Percentiles rank a stretch among this genome's conserved stretches.
Conservation (phyloP, 2,329 filamentous ascomycete species). For the Colletotrichum noveboracense region DNA sequence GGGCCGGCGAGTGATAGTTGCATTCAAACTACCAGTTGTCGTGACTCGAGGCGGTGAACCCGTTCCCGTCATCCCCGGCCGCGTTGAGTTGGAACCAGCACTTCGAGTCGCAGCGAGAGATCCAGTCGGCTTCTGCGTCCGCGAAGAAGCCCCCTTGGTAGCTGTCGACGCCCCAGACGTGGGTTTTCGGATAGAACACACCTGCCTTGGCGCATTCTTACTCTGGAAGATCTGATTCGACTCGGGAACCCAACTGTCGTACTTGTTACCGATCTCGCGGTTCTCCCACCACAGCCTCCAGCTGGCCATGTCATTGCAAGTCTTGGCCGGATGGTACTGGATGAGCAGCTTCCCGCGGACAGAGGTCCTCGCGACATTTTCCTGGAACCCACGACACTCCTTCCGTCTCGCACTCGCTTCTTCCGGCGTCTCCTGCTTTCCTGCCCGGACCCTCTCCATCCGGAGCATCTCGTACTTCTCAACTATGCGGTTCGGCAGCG, state of each 20-base stretch:
- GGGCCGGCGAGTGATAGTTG: neutral
- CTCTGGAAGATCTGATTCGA: neutral
- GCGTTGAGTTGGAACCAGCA: neutral
- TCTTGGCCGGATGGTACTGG: constrained; percentile 1
- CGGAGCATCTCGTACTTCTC: neutral
- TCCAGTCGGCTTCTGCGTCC: neutral
- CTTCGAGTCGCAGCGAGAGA: neutral
- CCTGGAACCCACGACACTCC: neutral
- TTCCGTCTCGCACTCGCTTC: neutral
- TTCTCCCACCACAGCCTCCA: constrained; percentile 16
- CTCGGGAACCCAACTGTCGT: neutral
- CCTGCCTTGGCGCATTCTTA: neutral
- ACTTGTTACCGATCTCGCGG: constrained; percentile 32
- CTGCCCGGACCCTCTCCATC: neutral
- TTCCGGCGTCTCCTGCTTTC: neutral
- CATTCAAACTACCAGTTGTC: neutral
- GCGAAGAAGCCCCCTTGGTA: neutral
- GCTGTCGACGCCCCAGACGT: neutral
- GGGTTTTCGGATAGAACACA: neutral
- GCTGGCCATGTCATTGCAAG: neutral
- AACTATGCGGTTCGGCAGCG: neutral
- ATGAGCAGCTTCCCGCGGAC: neutral
- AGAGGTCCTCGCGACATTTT: neutral
- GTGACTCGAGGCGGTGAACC: neutral
- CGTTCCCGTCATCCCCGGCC: neutral